Conservation (phyloP, 805 yeast genomes). For the Ogataea chonburiensis region DNA sequence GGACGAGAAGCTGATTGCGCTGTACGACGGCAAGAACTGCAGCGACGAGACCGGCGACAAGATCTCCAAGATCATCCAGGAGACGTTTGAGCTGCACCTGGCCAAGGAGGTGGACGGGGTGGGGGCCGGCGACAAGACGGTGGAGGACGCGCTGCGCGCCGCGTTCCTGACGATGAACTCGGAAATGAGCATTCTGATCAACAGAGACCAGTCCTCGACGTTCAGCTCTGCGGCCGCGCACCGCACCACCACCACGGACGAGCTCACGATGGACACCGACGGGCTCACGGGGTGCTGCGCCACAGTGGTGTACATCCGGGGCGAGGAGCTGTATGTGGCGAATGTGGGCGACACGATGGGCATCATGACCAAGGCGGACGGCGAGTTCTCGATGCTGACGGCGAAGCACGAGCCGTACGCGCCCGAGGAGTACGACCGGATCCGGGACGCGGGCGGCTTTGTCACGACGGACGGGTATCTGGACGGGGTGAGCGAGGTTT, state of each 20-base stretch:
- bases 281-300: conserved; percentile 80
- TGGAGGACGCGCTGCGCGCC: conserved; percentile 75
- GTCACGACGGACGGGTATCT: conserved; percentile 82
- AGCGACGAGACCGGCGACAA: conserved; percentile 57
- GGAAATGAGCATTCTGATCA: conserved; percentile 66
- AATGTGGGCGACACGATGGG: conserved; percentile 91
- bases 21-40: conserved; percentile 81
- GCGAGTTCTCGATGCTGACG: conserved; percentile 73
- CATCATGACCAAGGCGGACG: conserved; percentile 73
- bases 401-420: conserved; percentile 82
- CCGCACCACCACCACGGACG: conserved; percentile 47
- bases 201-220: conserved; percentile 43
- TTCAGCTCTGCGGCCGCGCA: conserved; percentile 50
- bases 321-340: conserved; percentile 69
- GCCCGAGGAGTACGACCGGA: conserved; percentile 75
- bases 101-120: conserved; percentile 61
- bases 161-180: conserved; percentile 79
- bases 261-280: conserved; percentile 64
- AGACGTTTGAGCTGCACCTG: conserved; percentile 63
- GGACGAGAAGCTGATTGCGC: conserved; percentile 74
- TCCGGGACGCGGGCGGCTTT: conserved; percentile 87
- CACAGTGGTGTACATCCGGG: conserved; percentile 76
- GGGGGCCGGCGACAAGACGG: conserved; percentile 41
- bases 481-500: conserved; percentile 78
- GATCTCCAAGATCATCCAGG: conserved; percentile 72